Percentiles rank a stretch among this genome's conserved stretches.
Conservation (phyloP, 345 rosid species). For the Salix arbutifolia region DNA sequence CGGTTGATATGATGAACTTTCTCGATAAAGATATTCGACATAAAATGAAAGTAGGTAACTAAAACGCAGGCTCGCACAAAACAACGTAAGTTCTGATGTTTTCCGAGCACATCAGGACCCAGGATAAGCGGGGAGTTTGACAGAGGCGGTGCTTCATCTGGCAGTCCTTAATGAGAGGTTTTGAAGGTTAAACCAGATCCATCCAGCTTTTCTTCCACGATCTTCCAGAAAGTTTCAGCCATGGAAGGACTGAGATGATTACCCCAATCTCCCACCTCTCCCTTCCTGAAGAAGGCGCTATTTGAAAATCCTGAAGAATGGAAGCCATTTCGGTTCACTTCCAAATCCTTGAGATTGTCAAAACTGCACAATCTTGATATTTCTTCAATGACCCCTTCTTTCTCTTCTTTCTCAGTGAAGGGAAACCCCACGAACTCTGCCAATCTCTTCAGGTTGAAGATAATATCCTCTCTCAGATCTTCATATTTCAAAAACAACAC, state of each 20-base stretch:
- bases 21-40: too few species aligned
- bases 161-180: background rate
- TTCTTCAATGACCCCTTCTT: slow-evolving; percentile 1
- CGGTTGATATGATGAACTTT: too few species aligned
- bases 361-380: slow-evolving; percentile 13
- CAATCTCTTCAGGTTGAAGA: slow-evolving; percentile 17
- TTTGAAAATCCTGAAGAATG: background rate
- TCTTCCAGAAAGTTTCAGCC: background rate
- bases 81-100: too few species aligned
- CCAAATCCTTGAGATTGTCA: slow-evolving; percentile 15
- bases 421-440: slow-evolving; percentile 8
- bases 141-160: too few species aligned
- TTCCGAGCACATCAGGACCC: too few species aligned
- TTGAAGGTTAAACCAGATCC: slow-evolving; percentile 50
- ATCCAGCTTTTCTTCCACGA: slow-evolving; percentile 42
- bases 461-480: slow-evolving; percentile 29
- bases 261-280: slow-evolving; percentile 12
- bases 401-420: slow-evolving; percentile 11
- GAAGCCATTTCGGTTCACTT: slow-evolving; percentile 10
- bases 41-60: too few species aligned
- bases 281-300: slow-evolving; percentile 16
- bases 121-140: too few species aligned
- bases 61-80: too few species aligned
- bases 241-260: slow-evolving; percentile 19
- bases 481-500: slow-evolving; percentile 35